phyloP scores from a whole-genome alignment of 306 rosid species.

The Vicia villosa region DNA sequence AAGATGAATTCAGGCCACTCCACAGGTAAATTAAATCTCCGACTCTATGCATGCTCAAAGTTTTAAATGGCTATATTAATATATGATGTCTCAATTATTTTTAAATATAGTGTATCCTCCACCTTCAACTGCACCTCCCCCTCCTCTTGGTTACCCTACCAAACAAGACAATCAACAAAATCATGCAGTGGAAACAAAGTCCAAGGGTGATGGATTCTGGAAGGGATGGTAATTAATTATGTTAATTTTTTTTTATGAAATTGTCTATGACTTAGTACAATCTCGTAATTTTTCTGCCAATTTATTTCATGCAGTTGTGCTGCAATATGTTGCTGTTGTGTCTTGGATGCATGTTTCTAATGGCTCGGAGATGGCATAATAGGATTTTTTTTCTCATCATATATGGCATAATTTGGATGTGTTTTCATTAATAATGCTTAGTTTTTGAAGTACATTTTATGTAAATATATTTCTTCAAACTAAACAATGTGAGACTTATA shows the following conservation, averaged over 20 bases:
- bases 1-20: slow-evolving; percentile 47
- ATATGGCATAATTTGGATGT: background rate
- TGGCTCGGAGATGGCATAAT: background rate
- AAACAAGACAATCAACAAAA: slow-evolving; percentile 44
- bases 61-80: background rate
- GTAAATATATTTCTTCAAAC: too few species aligned
- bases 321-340: slow-evolving; percentile 77
- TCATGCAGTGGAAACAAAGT: slow-evolving; percentile 48
- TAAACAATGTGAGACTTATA: too few species aligned
- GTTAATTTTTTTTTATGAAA: background rate
- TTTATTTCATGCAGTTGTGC: slow-evolving; percentile 57
- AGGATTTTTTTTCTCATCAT: background rate
- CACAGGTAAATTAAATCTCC: slow-evolving; percentile 35
- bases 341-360: slow-evolving; percentile 74
- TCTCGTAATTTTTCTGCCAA: background rate
- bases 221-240: slow-evolving; percentile 73
- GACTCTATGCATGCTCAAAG: background rate
- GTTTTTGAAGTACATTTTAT: too few species aligned
- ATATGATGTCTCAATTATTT: background rate
- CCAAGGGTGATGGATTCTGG: slow-evolving; percentile 87
- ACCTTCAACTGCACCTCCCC: slow-evolving; percentile 44
- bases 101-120: slow-evolving; percentile 41
- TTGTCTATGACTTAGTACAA: background rate
- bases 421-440: too few species aligned
- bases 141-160: slow-evolving; percentile 76